phyloP scores from a whole-genome alignment of 805 yeast species.

The Cyberlindnera sargentensis region DNA sequence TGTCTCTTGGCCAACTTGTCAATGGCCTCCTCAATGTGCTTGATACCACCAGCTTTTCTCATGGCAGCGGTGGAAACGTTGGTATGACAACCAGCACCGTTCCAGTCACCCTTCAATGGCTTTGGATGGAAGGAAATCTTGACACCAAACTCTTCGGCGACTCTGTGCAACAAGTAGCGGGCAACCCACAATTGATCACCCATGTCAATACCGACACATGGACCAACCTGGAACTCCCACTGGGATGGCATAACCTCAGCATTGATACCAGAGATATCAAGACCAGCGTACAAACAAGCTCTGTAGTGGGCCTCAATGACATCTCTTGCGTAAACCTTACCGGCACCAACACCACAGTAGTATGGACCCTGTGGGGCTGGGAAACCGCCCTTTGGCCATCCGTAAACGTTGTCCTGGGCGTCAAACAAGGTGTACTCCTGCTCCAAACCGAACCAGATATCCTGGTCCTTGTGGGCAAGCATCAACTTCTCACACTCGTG shows the following conservation, averaged over 20 bases:
- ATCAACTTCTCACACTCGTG: constrained; percentile 92
- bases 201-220: constrained; percentile 91
- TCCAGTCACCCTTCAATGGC: constrained; percentile 99
- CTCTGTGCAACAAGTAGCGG: constrained; percentile 86
- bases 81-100: constrained; percentile 99
- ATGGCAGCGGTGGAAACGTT: constrained; percentile 88
- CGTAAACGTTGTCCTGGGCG: constrained; percentile 82
- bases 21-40: constrained; percentile 85
- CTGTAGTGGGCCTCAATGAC: constrained; percentile 98
- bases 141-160: constrained; percentile 98
- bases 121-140: constrained; percentile 99
- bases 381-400: constrained; percentile 99
- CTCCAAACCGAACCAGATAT: constrained; percentile 96
- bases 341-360: constrained; percentile 99
- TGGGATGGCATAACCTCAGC: constrained; percentile 99
- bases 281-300: constrained; percentile 92
- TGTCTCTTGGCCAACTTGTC: constrained; percentile 94
- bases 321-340: constrained; percentile 96
- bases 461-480: constrained; percentile 80
- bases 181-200: constrained; percentile 98
- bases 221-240: constrained; percentile 99
- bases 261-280: constrained; percentile 89
- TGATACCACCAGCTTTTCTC: constrained; percentile 97
- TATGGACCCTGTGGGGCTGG: constrained; percentile 99
- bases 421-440: constrained; percentile 98